Conservation (phyloP, 345 rosid species). For the Cardamine chenopodiifolia region DNA sequence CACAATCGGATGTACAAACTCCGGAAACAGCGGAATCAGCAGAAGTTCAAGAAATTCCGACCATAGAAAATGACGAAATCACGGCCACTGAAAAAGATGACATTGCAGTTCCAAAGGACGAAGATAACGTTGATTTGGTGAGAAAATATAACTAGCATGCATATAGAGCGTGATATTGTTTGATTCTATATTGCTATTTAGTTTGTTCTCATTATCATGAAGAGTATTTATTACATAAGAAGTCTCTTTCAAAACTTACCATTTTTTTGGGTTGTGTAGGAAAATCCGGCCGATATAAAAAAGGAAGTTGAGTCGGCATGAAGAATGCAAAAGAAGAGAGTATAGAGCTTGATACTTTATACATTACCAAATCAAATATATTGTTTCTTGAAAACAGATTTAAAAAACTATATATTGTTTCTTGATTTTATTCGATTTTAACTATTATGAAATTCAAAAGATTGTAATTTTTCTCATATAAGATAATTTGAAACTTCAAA, state of each 20-base stretch:
- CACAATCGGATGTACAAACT: slow-evolving; percentile 15
- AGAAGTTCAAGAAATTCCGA: slow-evolving; percentile 15
- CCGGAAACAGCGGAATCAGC: neutral
- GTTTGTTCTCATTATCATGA: neutral
- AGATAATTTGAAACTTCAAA: neutral
- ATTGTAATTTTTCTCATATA: slow-evolving; percentile 7
- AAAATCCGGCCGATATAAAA: neutral
- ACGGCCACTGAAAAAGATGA: slow-evolving; percentile 5
- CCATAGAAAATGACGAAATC: neutral
- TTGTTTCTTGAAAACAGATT: neutral
- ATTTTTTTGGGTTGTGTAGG: slow-evolving; percentile 17
- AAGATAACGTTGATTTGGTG: slow-evolving; percentile 30
- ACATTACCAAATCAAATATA: neutral
- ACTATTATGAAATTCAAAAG: neutral
- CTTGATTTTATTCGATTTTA: neutral
- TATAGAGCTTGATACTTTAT: neutral
- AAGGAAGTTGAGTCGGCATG: slow-evolving; percentile 37
- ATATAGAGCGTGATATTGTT: neutral
- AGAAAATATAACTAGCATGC: neutral
- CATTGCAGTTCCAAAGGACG: neutral
- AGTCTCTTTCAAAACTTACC: neutral
- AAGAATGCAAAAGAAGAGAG: neutral
- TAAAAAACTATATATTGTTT: neutral
- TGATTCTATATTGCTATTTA: neutral
- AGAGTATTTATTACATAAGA: neutral